Evolutionary conservation across 106 monocot genomes (phyloP).

Genomic region (Dendrobium officinale): DNA sequence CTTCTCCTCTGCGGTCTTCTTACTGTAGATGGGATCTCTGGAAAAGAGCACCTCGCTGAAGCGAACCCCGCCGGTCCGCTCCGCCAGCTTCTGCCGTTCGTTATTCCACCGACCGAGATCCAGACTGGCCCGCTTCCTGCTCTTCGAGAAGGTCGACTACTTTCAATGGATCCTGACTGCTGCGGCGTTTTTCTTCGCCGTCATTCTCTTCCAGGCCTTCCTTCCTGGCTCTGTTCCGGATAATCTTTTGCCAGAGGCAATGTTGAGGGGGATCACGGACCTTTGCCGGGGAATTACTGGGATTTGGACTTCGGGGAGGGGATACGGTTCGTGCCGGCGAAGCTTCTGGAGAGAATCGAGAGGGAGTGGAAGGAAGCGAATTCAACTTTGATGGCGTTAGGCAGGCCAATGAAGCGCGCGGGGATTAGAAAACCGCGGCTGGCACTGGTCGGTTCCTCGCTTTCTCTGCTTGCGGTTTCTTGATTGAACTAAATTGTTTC

Average conservation of each 20-base stretch:
- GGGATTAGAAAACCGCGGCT: constrained; percentile 40
- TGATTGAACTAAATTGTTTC: not conserved
- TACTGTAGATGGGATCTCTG: constrained; percentile 25
- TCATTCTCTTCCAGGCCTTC: constrained; percentile 46
- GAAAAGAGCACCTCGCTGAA: constrained; percentile 17
- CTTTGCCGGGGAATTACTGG: constrained; percentile 10
- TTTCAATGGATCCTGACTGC: constrained; percentile 43
- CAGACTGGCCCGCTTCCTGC: constrained; percentile 43
- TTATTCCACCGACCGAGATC: constrained; percentile 37
- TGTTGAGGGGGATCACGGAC: constrained; percentile 19
- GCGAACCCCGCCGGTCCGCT: constrained; percentile 16
- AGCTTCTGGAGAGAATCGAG: constrained; percentile 47
- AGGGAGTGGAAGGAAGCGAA: constrained; percentile 41
- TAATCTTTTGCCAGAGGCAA: not conserved
- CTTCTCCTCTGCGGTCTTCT: not conserved
- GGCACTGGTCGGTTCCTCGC: constrained; percentile 33
- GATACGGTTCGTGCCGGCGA: constrained; percentile 42
- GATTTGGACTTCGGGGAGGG: constrained; percentile 59
- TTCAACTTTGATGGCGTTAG: constrained; percentile 15
- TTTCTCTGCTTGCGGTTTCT: not conserved
- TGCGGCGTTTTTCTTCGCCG: constrained; percentile 55
- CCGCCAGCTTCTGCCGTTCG: constrained; percentile 6
- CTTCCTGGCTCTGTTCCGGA: constrained; percentile 45
- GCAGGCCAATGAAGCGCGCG: constrained; percentile 22
- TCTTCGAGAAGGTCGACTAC: constrained; percentile 56